Evolutionary conservation across 2,329 filamentous ascomycete species (phyloP).

Genomic region (Apiospora sp.): DNA sequence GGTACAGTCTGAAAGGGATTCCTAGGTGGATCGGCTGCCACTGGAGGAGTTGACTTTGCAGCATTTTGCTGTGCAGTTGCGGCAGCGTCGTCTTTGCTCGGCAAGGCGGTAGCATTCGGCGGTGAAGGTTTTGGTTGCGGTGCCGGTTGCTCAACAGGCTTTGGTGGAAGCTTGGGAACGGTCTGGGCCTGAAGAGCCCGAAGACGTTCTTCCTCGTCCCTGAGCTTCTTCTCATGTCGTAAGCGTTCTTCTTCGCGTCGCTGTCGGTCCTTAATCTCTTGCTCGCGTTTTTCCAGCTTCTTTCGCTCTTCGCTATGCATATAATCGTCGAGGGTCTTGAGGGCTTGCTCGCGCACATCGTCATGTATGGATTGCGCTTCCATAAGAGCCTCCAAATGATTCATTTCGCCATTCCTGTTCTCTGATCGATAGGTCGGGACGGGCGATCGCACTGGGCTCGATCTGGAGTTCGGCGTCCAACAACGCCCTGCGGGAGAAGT

Average conservation of each 20-base stretch:
- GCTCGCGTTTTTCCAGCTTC: constrained; percentile 43
- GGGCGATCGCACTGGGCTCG: constrained; percentile 55
- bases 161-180: constrained; percentile 52
- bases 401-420: constrained; percentile 67
- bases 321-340: constrained; percentile 57
- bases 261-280: constrained; percentile 53
- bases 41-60: neutral
- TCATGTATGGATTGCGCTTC: constrained; percentile 73
- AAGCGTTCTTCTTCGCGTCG: constrained; percentile 56
- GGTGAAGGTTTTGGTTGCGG: constrained; percentile 30
- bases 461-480: constrained; percentile 46
- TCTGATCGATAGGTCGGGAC: constrained; percentile 68
- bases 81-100: neutral
- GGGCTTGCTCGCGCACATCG: constrained; percentile 62
- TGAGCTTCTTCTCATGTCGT: constrained; percentile 52
- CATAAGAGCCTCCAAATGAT: constrained; percentile 71
- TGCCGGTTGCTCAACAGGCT: constrained; percentile 35
- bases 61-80: constrained; percentile 16
- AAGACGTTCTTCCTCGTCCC: constrained; percentile 57
- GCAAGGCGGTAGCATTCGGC: neutral
- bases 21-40: neutral
- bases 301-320: constrained; percentile 51
- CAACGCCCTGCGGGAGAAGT: constrained; percentile 49
- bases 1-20: neutral
- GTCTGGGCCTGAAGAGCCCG: constrained; percentile 55